These are phyloP conservation scores for Trametes cinnabarina DNA, from an alignment of 768 basidiomycete species.

Conservation along the genomic window DNA sequence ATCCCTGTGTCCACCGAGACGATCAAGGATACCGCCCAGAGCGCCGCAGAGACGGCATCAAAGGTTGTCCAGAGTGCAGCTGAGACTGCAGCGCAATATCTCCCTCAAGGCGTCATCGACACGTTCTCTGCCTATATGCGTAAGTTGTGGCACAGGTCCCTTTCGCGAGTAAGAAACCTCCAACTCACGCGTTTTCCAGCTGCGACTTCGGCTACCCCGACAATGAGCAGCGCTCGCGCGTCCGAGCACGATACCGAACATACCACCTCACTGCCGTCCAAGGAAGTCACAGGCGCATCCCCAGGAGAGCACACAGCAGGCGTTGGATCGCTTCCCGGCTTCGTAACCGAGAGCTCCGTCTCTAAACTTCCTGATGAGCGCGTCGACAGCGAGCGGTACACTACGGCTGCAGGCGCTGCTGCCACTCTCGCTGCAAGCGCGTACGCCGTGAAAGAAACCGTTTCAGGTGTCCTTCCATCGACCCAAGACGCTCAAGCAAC, in stretches of 20 bases:
- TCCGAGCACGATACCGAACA: conserved; percentile 21
- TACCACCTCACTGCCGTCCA: conserved; percentile 13
- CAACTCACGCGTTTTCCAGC: background rate
- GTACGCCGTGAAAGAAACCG: conserved; percentile 11
- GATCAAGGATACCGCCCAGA: conserved; percentile 12
- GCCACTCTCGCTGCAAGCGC: conserved; percentile 5
- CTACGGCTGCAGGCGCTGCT: conserved; percentile 8
- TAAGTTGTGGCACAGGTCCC: conserved; percentile 9
- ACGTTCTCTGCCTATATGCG: conserved; percentile 25
- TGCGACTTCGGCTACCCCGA: conserved; percentile 4
- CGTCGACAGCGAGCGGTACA: conserved; percentile 5
- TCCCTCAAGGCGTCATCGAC: conserved; percentile 24
- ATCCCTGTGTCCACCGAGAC: background rate
- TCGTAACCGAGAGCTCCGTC: conserved; percentile 43
- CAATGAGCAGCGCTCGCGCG: conserved; percentile 16
- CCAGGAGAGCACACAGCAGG: conserved; percentile 32
- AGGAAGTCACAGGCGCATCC: conserved; percentile 16
- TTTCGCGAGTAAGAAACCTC: background rate
- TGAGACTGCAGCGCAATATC: conserved; percentile 20
- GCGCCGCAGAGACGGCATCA: conserved; percentile 6
- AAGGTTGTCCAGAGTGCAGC: conserved; percentile 11
- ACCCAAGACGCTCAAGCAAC: background rate
- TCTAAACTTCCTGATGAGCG: conserved; percentile 51
- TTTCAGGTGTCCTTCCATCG: background rate
- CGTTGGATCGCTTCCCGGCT: conserved; percentile 50